These are phyloP conservation scores for Dictyostelium citrinum DNA, from an alignment of 78 protist species.

Conservation along the genomic window DNA sequence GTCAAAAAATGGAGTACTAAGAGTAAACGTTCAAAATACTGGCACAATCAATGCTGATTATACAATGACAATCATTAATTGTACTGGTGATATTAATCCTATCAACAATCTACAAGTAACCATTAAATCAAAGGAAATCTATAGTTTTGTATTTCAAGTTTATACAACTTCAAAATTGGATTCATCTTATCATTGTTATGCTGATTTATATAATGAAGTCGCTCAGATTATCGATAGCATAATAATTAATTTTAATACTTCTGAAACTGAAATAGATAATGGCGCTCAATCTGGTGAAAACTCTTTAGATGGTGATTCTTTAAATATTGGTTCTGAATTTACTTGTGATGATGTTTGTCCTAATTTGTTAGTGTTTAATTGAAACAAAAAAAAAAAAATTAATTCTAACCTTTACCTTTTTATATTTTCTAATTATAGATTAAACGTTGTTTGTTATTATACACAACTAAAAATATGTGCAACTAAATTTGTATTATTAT, in stretches of 20 bases:
- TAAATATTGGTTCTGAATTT: not conserved
- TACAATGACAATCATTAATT: not conserved
- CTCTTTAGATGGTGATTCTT: not conserved
- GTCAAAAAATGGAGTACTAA: not conserved
- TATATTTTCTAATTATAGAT: not conserved
- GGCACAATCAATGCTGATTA: constrained; percentile 8
- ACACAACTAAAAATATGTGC: not conserved
- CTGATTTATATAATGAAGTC: not conserved
- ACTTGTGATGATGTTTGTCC: constrained; percentile 35
- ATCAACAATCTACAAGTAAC: not conserved
- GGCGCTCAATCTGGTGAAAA: not conserved
- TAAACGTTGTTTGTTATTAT: not conserved
- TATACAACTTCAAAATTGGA: not conserved
- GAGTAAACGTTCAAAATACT: not conserved
- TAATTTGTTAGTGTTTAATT: not conserved
- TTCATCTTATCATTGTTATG: not conserved
- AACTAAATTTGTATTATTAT: not conserved
- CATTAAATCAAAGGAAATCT: not conserved
- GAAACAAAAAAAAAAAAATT: not conserved
- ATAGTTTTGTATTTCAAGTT: not conserved
- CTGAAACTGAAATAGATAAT: constrained; percentile 1
- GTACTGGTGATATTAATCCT: not conserved
- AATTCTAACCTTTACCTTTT: too few relatives aligned
- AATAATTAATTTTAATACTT: not conserved
- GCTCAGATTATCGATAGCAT: not conserved